Evolutionary conservation across 352 stramenopile genomes (phyloP).

Genomic region (Plasmopara halstedii): DNA sequence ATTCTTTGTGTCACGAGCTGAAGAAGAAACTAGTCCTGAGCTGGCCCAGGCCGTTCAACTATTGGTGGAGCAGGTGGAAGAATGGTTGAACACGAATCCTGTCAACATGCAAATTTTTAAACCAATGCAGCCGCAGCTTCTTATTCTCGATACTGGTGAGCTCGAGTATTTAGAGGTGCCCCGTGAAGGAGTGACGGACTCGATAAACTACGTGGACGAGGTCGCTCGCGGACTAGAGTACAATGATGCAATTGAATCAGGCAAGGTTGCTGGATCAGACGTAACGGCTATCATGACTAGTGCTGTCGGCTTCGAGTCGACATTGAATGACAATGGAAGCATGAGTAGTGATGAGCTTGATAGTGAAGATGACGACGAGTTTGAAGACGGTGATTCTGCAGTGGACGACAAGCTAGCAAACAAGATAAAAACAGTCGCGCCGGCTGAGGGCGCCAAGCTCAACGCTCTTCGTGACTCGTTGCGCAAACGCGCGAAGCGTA

Average conservation of each 20-base stretch:
- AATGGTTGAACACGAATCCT: constrained; percentile 42
- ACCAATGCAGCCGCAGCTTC: constrained; percentile 40
- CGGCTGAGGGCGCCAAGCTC: not conserved
- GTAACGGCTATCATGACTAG: constrained; percentile 20
- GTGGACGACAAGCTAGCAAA: not conserved
- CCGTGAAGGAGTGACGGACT: constrained; percentile 38
- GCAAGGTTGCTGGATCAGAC: not conserved
- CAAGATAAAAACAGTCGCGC: not conserved
- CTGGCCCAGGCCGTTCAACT: constrained; percentile 47
- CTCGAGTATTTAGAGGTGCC: constrained; percentile 50
- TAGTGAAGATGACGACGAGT: constrained; percentile 36
- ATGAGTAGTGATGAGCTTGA: constrained; percentile 36
- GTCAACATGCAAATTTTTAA: constrained; percentile 57
- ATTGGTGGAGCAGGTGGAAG: constrained; percentile 51
- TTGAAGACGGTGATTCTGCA: constrained; percentile 4
- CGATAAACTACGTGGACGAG: constrained; percentile 8
- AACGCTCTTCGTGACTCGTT: constrained; percentile 39
- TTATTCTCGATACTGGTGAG: constrained; percentile 42
- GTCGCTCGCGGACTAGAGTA: constrained; percentile 1
- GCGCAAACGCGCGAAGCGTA: constrained; percentile 31
- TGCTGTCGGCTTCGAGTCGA: constrained; percentile 51
- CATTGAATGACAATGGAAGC: constrained; percentile 38
- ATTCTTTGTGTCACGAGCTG: constrained; percentile 39
- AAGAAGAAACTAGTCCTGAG: constrained; percentile 34
- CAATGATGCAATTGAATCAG: not conserved